Base-by-base conservation (phyloP, 441 rosid species). In the Capsella rubella region DNA sequence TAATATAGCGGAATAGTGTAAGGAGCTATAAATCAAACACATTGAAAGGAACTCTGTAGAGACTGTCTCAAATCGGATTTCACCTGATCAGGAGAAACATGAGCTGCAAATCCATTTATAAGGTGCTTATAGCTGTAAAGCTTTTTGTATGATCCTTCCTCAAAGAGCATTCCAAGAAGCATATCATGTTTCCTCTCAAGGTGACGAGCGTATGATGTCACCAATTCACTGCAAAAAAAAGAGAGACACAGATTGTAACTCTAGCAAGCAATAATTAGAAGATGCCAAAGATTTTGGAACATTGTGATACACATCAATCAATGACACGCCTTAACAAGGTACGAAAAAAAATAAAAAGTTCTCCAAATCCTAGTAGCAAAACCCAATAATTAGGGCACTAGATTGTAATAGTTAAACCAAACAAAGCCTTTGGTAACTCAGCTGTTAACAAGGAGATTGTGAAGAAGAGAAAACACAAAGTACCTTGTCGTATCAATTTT, bases 111-210 rank as follows among this genome's bases (percentile, higher is more conserved):
- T 43, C 99, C 99, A 71, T 96, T 96, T 54, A 96, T 90, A 71
- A 96, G 95, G 76, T 96, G 99, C 56, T 86, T 82, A 77, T 93
- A 96, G 87, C 99, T 96, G 83, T 96, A 96, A 71, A 96, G 84
- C 78, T 96, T 93, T 79, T 81, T 84, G 84, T 93, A 96, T 58
- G 87, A 87, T 66, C 94, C 97, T 67, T 50, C 84, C 59, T 87
- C 89, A 79, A 93, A 95, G 64, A 93, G 82, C 87, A 84, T 70
- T 35, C 86, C 97, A 65, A 95, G 97, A 77, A 95, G 94, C 89
- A 84, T 85, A 75, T 95, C 98, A 78, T 95, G 99, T 74, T 87
- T 93, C 81, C 82, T 82, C 80, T 90, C 98, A 53, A 95, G 97
- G 79, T 95, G 97, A 64, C 78, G 81, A 4, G 89, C 97, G 71